Evolutionary conservation across 495 filamentous ascomycete species (phyloP), one percentile per base, ranked within the genome.

Genomic region (Xylaria sp.): DNA sequence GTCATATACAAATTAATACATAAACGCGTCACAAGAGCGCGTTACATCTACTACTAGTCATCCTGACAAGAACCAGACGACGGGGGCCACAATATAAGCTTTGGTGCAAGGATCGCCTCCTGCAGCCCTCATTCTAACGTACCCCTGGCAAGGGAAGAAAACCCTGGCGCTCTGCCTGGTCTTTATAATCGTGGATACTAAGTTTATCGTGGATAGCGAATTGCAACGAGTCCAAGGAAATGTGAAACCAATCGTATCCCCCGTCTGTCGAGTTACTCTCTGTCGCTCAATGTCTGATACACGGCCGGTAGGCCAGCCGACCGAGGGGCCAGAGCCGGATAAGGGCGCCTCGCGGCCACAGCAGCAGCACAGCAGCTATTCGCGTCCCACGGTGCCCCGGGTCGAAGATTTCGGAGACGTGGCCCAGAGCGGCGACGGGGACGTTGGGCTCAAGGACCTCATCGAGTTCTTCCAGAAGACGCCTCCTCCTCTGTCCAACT

Each of bases 401-500:
- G 37, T 53, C 21, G 59, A 58, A 17, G 53, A 61, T 15, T 37
- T 40, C 7, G 44, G 21, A 29, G 69, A 52, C 9, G 29, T 35
- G 57, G 19, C n/a, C 17, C 31, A 41, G 19, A 9, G 12, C 0
- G n/a, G 33, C 17, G 37, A 29, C 29, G 31, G 8, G 19, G 69
- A 71, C 0, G 29, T 3, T 37, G 41, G 64, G 31, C 59, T 76
- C 19, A 76, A 53, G 26, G 82, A 76, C 0, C 72, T 86, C 37
- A 75, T 81, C 31, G 78, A 83, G 8, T 85, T 84, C 67, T 73
- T 87, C 50, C 76, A 76, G 66, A 80, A 79, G n/a, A 80, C 78
- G 4, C 74, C 84, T 1, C 83, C 82, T 43, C 83, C 82, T 19
- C 77, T 79, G 3, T 75, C 73, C 0, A 84, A 84, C 64, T 76